These are phyloP conservation scores for Mrakia hoshinonis DNA, from an alignment of 768 basidiomycete genomes.

Conservation along the genomic window DNA sequence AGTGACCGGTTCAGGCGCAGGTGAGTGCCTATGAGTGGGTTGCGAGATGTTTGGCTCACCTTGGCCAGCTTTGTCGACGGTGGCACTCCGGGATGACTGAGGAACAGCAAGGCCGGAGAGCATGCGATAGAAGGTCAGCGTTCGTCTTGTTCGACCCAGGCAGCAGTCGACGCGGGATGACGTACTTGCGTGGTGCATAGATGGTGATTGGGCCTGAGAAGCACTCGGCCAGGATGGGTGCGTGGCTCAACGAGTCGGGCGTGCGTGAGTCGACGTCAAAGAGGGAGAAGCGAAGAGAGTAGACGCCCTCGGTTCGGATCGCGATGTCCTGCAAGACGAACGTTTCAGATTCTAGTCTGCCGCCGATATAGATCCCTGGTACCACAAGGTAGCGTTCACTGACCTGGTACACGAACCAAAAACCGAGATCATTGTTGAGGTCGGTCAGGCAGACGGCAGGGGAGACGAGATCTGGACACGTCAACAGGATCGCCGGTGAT, in stretches of 20 bases:
- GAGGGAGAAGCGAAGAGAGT: constrained; percentile 22
- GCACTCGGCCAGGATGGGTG: constrained; percentile 21
- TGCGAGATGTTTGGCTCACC: no score
- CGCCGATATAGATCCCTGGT: not conserved
- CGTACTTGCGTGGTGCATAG: constrained; percentile 21
- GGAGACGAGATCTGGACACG: constrained; percentile 14
- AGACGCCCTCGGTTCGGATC: constrained; percentile 23
- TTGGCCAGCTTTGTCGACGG: constrained; percentile 16
- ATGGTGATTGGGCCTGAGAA: constrained; percentile 18
- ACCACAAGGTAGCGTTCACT: not conserved
- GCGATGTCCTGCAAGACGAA: constrained; percentile 22
- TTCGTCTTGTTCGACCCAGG: no score
- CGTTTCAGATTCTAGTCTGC: not conserved
- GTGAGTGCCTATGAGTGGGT: no score
- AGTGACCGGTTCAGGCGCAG: not conserved
- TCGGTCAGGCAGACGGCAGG: constrained; percentile 11
- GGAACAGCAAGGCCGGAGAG: no score
- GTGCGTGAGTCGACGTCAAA: constrained; percentile 22
- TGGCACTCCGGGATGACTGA: constrained; percentile 24
- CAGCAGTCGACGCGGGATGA: not conserved
- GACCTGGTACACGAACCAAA: constrained; percentile 27
- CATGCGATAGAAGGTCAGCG: no score
- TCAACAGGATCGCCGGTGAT: not conserved
- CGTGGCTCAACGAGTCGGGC: constrained; percentile 1
- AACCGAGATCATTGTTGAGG: constrained; percentile 9